Evolutionary conservation across 768 basidiomycete genomes (phyloP), one percentile per base, ranked within the genome.

Genomic region (Tulasnella sp.): DNA sequence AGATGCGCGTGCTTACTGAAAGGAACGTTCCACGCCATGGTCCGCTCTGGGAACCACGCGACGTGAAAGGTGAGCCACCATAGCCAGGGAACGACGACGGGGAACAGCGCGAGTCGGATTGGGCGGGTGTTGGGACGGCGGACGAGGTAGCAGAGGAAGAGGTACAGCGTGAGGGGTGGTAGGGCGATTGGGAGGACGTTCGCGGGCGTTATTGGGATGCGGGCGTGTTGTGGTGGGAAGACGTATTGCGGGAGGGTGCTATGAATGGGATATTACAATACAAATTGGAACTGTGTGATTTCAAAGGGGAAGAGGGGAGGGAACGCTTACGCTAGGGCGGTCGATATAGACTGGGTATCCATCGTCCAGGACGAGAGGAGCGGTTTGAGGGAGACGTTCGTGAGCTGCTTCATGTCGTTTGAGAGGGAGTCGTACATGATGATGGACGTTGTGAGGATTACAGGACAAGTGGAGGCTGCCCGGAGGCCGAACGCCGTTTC

Each of bases 21-120:
- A 26, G 69, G 69, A 0, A 70, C 69, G 35, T 70, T 70, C 69
- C 69, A 70, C 29, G 69, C 69, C 69, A 70, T 70, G 14, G 69
- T 70, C 35, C 71, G 37, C 39, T 14, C 22, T 14, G 64, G 71
- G n/a, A 63, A 64, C 62, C 71, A 72, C 32, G 22, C 59, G 11
- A 64, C 63, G 1, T 19, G 62, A 40, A 66, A 72, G 5, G 71
- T 64, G 34, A 72, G 64, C 36, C 59, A 62, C 29, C 64, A 34
- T 36, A 72, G 71, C 71, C 62, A 72, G 4, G 62, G 71, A 47
- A 66, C 37, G 29, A 62, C 19, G 8, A 72, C 39, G 29, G 69
- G 69, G 34, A 47, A 26, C 12, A 70, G 17, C 22, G 69, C 69
- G 12, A 70, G 32, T 36, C 69, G 29, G 69, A 70, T 17, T n/a